phyloP scores from a whole-genome alignment of 495 filamentous ascomycete species.

The Penicillium arizonense region DNA sequence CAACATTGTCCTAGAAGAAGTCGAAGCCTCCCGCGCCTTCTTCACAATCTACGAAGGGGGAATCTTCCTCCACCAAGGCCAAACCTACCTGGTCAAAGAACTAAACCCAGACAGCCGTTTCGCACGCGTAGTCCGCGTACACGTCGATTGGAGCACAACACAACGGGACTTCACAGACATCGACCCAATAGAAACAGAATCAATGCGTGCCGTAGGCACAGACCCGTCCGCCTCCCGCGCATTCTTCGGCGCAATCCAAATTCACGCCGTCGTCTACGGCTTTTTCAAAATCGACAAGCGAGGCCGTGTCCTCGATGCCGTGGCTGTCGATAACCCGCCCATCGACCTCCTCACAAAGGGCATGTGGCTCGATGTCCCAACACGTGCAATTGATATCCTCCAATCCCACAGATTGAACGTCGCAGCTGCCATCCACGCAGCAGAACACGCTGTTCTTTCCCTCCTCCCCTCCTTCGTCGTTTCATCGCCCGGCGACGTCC shows the following conservation, averaged over 20 bases:
- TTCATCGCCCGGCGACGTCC: slow-evolving; percentile 81
- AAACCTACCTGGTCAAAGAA: slow-evolving; percentile 87
- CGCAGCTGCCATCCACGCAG: slow-evolving; percentile 89
- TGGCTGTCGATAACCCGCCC: slow-evolving; percentile 90
- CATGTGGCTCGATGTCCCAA: slow-evolving; percentile 95
- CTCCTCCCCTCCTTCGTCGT: slow-evolving; percentile 89
- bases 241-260: slow-evolving; percentile 80
- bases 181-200: slow-evolving; percentile 86
- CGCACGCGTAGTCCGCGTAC: slow-evolving; percentile 74
- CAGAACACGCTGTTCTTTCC: slow-evolving; percentile 84
- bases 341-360: slow-evolving; percentile 81
- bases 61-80: slow-evolving; percentile 95
- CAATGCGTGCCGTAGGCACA: slow-evolving; percentile 62
- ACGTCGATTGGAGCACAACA: slow-evolving; percentile 92
- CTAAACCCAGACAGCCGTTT: slow-evolving; percentile 76
- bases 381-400: slow-evolving; percentile 74
- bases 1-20: slow-evolving; percentile 87
- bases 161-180: slow-evolving; percentile 95
- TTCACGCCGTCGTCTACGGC: slow-evolving; percentile 84
- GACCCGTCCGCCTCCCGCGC: slow-evolving; percentile 54
- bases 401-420: slow-evolving; percentile 69
- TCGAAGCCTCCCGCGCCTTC: slow-evolving; percentile 92
- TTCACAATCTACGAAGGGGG: slow-evolving; percentile 97
- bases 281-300: slow-evolving; percentile 92
- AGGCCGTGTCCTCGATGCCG: slow-evolving; percentile 83